phyloP scores from a whole-genome alignment of 1,284 basidiomycete genomes.

The Rugosomyces carneus region DNA sequence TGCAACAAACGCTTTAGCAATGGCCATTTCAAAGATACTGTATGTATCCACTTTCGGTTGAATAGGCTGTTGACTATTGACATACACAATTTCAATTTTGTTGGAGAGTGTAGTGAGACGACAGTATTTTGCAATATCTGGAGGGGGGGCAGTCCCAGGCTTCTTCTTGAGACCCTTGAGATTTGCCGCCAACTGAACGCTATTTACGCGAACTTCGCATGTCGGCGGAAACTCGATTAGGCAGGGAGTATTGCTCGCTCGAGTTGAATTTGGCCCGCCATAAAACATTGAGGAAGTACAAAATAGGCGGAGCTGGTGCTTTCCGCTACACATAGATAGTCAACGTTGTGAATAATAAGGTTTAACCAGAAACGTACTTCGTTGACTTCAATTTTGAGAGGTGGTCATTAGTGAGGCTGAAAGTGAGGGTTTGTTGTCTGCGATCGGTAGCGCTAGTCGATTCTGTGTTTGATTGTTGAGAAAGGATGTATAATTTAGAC shows the following conservation, averaged over 20 bases:
- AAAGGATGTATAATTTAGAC: neutral
- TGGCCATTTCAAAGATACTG: neutral
- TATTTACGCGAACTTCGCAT: slow-evolving; percentile 87
- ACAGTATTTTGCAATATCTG: slow-evolving; percentile 68
- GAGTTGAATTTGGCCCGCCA: slow-evolving; percentile 44
- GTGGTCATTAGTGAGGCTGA: slow-evolving; percentile 61
- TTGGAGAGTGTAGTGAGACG: slow-evolving; percentile 48
- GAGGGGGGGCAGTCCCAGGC: slow-evolving; percentile 91
- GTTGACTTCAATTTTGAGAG: slow-evolving; percentile 50
- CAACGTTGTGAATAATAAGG: slow-evolving; percentile 12
- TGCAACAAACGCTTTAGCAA: slow-evolving; percentile 25
- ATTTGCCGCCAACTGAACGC: slow-evolving; percentile 63
- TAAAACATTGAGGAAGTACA: slow-evolving; percentile 91
- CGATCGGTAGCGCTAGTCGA: slow-evolving; percentile 73
- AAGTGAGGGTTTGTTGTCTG: slow-evolving; percentile 53
- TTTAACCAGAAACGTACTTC: slow-evolving; percentile 32
- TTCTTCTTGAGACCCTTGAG: slow-evolving; percentile 94
- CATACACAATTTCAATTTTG: slow-evolving; percentile 82
- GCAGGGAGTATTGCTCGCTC: slow-evolving; percentile 44
- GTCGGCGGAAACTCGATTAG: slow-evolving; percentile 90
- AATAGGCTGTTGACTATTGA: slow-evolving; percentile 78
- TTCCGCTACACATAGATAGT: slow-evolving; percentile 39
- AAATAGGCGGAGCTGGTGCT: slow-evolving; percentile 82
- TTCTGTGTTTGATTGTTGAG: slow-evolving; percentile 40
- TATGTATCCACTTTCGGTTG: slow-evolving; percentile 54